Evolutionary conservation across 495 filamentous ascomycete species (phyloP), one percentile per base, ranked within the genome.

Genomic region (Lasiosphaeria miniovina): DNA sequence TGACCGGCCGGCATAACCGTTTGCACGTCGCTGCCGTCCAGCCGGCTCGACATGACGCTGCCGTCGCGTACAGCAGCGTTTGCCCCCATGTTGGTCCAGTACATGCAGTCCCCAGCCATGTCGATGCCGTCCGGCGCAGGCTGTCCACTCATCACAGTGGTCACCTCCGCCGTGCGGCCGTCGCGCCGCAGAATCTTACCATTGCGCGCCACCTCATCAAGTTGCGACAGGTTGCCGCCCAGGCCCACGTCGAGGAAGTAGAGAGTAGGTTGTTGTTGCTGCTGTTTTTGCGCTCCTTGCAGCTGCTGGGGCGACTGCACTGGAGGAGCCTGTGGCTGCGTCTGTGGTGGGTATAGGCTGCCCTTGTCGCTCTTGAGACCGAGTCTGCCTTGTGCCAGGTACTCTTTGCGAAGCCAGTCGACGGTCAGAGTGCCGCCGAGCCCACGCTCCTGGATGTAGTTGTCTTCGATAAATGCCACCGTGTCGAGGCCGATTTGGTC

Each of bases 401-500:
- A 82, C 3, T 57, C 38, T 14, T 63, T 62, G 38, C 73, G 65
- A 9, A 82, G 63, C n/a, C 60, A 82, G 52, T 72, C 64, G 11
- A 82, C 68, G 4, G 58, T 60, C 0, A 60, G 57, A 3, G 72
- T 59, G n/a, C 65, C 65, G 0, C 63, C 9, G 0, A 83, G 69
- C 6, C 67, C 68, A 11, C 80, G 74, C 58, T 80, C 79, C n/a
- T 70, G n/a, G 36, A 81, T 69, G 59, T 74, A 75, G 49, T 75
- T 67, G 24, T 72, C 36, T 48, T 75, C 71, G 33, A 73, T 74
- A 51, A 73, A 61, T 4, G 71, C 69, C 11, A 85, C 77, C 0
- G 81, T 84, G 55, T 84, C 81, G 5, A 85, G 71, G 6, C 82
- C 81, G 35, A 85, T 61, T 32, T 49, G 15, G 82, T 65, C 65